phyloP scores from a whole-genome alignment of 345 rosid genomes.

The Gossypium mustelinum region DNA sequence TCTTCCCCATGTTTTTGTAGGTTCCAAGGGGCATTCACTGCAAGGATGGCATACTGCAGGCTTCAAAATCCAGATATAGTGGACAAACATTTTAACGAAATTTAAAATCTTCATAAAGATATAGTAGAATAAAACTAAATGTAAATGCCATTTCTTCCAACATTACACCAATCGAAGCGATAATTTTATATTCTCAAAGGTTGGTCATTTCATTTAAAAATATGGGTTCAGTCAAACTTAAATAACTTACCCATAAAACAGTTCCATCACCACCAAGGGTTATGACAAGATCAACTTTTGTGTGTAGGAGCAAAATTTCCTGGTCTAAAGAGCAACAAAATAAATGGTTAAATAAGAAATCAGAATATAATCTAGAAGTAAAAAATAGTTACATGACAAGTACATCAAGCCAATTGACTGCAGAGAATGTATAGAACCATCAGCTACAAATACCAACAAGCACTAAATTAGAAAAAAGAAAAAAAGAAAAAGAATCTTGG shows the following conservation, averaged over 20 bases:
- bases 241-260: slow-evolving; percentile 82
- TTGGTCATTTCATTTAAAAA: neutral
- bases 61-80: neutral
- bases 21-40: neutral
- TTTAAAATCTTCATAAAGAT: neutral
- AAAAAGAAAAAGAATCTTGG: no score
- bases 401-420: neutral
- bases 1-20: neutral
- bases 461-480: neutral
- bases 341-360: neutral
- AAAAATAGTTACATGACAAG: neutral
- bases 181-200: neutral
- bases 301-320: slow-evolving; percentile 66
- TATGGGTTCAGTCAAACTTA: neutral
- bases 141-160: neutral
- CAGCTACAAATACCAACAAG: neutral
- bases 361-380: neutral
- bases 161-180: neutral
- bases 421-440: neutral
- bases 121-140: neutral
- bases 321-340: slow-evolving; percentile 44
- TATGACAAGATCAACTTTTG: slow-evolving; percentile 85
- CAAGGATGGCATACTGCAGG: neutral
- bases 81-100: neutral
- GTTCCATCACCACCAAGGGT: slow-evolving; percentile 99